Evolutionary conservation across 2,329 filamentous ascomycete genomes (phyloP), one percentile per base, ranked within the genome.

Genomic region (Colletotrichum costaricense): DNA sequence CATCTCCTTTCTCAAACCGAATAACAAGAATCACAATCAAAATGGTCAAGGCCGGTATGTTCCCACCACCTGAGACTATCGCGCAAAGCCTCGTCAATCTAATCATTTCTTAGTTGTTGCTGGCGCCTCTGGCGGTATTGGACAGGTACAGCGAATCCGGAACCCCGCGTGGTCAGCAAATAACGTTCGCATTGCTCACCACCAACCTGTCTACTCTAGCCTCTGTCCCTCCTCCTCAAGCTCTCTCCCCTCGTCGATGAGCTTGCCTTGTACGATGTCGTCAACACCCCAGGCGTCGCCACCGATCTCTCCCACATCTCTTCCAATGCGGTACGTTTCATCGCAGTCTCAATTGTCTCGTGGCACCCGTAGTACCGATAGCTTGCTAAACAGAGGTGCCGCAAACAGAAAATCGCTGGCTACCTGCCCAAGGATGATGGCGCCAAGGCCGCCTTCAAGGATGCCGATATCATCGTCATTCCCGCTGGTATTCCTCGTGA

Each of bases 271-370:
- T 99, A 98, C 89, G 97, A 99, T 97, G 95, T 99, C 78, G 96
- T 98, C 86, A 98, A 98, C 91, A 97, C 95, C 63, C 95, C 95
- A 79, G 97, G 97, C 86, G 97, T 99, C 82, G 94, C 95, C 77
- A 92, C 96, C 81, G 97, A 99, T 84, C 92, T 99, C 74, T 98
- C 95, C 74, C 97, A 99, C 90, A 98, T 99, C 86, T 98, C 96
- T 74, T 94, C 95, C 75, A 90, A 91, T 79, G 96, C 97, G 76
- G 94, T 92, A 83, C 83, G 88, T 81, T 54, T 46, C 24, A 64
- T 54, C 52, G 24, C 38, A 63, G 42, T 74, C 70, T 49, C 24
- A 42, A 59, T 60, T 58, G 56, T 35, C 30, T 56, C 56, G 30
- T 9, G 12, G 16, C 14, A 11, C 38, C 26, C 11, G 19, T 9